Percentiles rank a stretch among this genome's conserved stretches.
Conservation (phyloP, 306 rosid genomes). For the Castanospermum australe region DNA sequence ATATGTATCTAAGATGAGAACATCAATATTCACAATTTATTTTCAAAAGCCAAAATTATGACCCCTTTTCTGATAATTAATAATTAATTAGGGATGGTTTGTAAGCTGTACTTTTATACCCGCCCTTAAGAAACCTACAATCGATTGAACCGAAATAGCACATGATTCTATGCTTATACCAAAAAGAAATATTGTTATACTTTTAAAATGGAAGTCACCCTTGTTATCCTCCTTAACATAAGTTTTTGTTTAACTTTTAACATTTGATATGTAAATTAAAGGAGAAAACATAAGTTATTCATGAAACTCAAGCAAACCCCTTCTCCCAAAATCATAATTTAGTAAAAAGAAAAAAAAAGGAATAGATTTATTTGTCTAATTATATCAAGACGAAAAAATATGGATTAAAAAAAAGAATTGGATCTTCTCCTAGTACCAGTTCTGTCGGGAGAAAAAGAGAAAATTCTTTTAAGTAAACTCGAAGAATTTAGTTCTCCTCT, state of each 20-base stretch:
- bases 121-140: not conserved
- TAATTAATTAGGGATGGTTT: not conserved
- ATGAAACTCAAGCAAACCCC: not conserved
- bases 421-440: no score
- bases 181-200: no score
- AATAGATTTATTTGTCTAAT: no score
- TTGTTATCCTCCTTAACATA: not conserved
- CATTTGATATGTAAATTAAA: not conserved
- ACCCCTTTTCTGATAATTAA: not conserved
- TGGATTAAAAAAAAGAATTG: no score
- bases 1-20: not conserved
- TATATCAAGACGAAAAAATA: no score
- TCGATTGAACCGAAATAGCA: not conserved
- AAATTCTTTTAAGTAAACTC: no score
- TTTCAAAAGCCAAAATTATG: no score
- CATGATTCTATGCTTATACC: no score
- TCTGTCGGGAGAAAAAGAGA: no score
- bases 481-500: no score
- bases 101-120: not conserved
- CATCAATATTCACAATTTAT: not conserved
- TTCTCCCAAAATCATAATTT: not conserved
- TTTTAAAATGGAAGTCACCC: not conserved
- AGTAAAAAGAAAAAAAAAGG: no score
- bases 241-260: not conserved
- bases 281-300: not conserved